Base-by-base conservation (phyloP, 345 rosid species). In the Linum usitatissimum region DNA sequence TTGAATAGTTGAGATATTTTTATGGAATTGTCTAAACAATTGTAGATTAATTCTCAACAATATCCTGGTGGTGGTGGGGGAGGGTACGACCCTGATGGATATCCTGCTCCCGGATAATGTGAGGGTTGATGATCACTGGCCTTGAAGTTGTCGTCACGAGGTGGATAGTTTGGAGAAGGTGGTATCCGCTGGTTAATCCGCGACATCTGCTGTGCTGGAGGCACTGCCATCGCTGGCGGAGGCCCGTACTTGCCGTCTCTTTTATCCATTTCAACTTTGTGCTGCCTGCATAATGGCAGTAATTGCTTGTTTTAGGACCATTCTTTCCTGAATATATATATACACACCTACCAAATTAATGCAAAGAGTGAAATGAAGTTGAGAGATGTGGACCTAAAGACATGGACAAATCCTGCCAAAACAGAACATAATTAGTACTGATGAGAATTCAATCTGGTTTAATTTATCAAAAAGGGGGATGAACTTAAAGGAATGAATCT, bases 211-310 rank as follows among this genome's bases (percentile, higher is more conserved):
- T 83, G 91, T 62, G 71, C 30, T 0, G 82, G 79, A 51, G 90
- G 96, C n/a, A 79, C 83, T 0, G 64, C 73, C 96, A 82, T 85
- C n/a, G 62, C 72, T 61, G 82, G 76, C 30, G 61, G 85, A 55
- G 76, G 77, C 67, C 83, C 84, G 57, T 76, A 74, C 61, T 76
- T 74, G 1, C 86, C 84, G 20, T 84, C 90, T 73, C 93, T 74
- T 73, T 81, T 84, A 73, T 86, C 96, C 88, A 88, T 78, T 74
- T 88, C 96, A 63, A 86, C 40, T 78, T 84, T 88, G 76, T 83
- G 90, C 90, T 88, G 80, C 71, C 68, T 36, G 3, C 0, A 34
- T 23, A 23, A 23, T 23, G 28, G 1, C 28, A 23, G 28, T 23
- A 23, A 23, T 23, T 2, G 28, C 1, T 23, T 0, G 28, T 23